Evolutionary conservation across 306 rosid species (phyloP).

Genomic region (Clitoria ternatea): DNA sequence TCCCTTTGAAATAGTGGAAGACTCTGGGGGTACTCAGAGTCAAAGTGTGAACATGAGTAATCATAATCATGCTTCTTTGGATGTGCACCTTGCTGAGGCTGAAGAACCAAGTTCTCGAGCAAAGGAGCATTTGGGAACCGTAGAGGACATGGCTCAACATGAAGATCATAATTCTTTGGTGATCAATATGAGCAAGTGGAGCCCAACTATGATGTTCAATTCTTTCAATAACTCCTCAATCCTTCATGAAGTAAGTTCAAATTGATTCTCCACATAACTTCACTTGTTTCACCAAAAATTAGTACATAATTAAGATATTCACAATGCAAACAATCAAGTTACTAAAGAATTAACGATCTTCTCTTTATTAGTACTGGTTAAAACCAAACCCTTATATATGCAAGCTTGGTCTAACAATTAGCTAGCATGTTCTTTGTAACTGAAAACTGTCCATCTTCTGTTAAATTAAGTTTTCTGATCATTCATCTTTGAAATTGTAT

Average conservation of each 20-base stretch:
- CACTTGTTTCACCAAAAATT: background rate
- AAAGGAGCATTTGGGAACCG: constrained; percentile 27
- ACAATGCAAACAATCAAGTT: background rate
- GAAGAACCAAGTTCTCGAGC: constrained; percentile 39
- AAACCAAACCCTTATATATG: background rate
- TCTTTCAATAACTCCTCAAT: constrained; percentile 34
- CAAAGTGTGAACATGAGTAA: constrained; percentile 38
- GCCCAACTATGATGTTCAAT: constrained; percentile 46
- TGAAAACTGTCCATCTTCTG: background rate
- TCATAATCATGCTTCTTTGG: constrained; percentile 28
- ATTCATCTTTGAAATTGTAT: constrained; percentile 7
- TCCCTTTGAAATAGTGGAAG: constrained; percentile 54
- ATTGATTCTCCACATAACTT: background rate
- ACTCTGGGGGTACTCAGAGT: constrained; percentile 40
- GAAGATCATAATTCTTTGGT: constrained; percentile 39
- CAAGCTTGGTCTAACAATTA: background rate
- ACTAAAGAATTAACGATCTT: no score
- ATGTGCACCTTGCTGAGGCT: constrained; percentile 19
- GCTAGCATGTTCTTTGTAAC: constrained; percentile 14
- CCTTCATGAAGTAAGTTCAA: constrained; percentile 62
- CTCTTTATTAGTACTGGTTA: no score
- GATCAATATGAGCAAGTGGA: constrained; percentile 53
- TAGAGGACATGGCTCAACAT: constrained; percentile 10
- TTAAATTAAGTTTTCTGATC: background rate
- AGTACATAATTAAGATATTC: background rate